phyloP scores from a whole-genome alignment of 2,329 filamentous ascomycete species.

The Dichotomopilus funicola region DNA sequence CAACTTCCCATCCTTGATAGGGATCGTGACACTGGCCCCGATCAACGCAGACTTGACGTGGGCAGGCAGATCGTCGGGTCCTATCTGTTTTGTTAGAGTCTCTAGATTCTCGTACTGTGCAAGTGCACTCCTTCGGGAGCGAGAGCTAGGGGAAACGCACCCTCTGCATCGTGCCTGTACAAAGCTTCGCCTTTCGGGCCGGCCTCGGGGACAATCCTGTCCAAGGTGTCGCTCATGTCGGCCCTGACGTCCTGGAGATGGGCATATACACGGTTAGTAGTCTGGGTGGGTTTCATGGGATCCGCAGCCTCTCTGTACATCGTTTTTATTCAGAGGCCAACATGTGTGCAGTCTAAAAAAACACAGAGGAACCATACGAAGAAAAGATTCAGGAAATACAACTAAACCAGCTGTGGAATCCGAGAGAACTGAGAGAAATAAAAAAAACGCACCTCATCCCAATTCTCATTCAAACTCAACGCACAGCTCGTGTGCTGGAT shows the following conservation, averaged over 20 bases:
- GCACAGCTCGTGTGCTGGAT: slow-evolving; percentile 93
- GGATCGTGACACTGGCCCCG: slow-evolving; percentile 83
- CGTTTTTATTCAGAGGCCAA: no score
- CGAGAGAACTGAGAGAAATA: neutral
- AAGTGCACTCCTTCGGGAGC: no score
- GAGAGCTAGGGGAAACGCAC: slow-evolving; percentile 29
- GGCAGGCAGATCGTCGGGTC: slow-evolving; percentile 90
- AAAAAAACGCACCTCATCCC: slow-evolving; percentile 57
- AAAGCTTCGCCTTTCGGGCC: slow-evolving; percentile 66
- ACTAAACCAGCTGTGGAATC: neutral
- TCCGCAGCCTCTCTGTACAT: no score
- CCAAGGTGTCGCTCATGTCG: slow-evolving; percentile 91
- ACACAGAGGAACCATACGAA: no score
- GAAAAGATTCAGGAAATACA: neutral
- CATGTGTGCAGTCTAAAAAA: no score
- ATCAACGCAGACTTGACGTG: slow-evolving; percentile 90
- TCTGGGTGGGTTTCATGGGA: no score
- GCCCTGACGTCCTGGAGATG: slow-evolving; percentile 61
- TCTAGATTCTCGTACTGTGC: neutral
- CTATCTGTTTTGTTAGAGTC: slow-evolving; percentile 39
- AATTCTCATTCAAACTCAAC: slow-evolving; percentile 89
- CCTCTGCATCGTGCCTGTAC: slow-evolving; percentile 82
- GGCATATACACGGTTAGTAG: no score
- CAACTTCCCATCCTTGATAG: slow-evolving; percentile 79
- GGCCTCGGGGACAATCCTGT: slow-evolving; percentile 74